Conservation (phyloP, 805 yeast genomes). For the Metschnikowia corniflorae region DNA sequence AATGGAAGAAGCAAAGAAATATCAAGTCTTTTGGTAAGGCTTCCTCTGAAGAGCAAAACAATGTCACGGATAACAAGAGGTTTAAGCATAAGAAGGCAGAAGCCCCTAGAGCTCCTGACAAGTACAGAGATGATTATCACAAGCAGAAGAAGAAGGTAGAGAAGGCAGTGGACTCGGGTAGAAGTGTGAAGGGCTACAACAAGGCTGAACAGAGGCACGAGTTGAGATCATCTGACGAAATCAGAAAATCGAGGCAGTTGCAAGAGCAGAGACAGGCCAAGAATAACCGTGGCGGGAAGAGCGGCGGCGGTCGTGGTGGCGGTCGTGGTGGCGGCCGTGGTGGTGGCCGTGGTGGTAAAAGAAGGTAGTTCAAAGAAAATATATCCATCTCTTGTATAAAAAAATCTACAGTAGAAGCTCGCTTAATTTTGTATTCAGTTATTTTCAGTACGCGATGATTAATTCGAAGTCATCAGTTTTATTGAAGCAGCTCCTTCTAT, state of each 20-base stretch:
- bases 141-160: constrained; percentile 78
- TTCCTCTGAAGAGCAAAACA: constrained; percentile 15
- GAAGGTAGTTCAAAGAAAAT: no score
- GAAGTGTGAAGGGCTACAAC: constrained; percentile 63
- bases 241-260: constrained; percentile 67
- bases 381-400: no score
- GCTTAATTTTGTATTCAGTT: no score
- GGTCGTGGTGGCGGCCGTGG: constrained; percentile 20
- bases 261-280: constrained; percentile 76
- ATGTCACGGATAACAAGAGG: constrained; percentile 32
- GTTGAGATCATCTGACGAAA: constrained; percentile 64
- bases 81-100: constrained; percentile 70
- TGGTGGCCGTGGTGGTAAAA: constrained; percentile 2
- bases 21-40: constrained; percentile 37
- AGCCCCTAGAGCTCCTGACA: constrained; percentile 92
- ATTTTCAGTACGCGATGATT: no score
- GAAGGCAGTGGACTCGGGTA: constrained; percentile 74
- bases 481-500: no score
- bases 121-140: constrained; percentile 79
- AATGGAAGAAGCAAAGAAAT: constrained; percentile 78
- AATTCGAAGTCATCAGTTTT: no score
- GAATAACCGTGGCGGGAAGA: constrained; percentile 70
- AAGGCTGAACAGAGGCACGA: constrained; percentile 51
- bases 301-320: constrained; percentile 14
- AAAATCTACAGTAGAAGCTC: no score